phyloP scores from a whole-genome alignment of 129 eudicot species.

The Arctium lappa region DNA sequence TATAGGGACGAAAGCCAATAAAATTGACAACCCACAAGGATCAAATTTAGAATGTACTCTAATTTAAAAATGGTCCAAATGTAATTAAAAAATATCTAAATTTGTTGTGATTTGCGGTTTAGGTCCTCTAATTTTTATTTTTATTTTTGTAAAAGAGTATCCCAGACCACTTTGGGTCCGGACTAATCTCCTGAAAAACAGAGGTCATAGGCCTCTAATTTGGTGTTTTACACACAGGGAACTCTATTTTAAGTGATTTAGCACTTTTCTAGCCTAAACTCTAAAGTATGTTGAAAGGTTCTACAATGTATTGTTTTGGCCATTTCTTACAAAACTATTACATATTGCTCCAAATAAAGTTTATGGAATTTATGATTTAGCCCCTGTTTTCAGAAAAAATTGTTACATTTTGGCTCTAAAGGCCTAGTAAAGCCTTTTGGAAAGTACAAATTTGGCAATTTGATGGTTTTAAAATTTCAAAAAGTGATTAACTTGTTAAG shows the following conservation, averaged over 20 bases:
- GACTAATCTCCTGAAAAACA: too few relatives aligned
- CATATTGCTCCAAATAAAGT: background rate
- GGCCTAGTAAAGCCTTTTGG: background rate
- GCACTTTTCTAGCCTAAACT: background rate
- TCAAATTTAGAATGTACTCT: background rate
- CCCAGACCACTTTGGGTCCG: too few relatives aligned
- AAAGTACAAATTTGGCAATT: background rate
- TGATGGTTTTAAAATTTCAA: background rate
- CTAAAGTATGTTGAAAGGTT: background rate
- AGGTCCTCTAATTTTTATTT: background rate
- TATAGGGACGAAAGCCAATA: background rate
- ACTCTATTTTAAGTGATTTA: background rate
- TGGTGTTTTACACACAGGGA: background rate
- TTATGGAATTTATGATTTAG: background rate
- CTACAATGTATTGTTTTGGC: background rate
- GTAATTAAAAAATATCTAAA: background rate
- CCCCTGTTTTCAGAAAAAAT: background rate
- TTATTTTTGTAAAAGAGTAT: too few relatives aligned
- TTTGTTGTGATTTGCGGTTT: background rate
- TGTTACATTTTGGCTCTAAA: background rate
- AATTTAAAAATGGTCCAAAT: background rate
- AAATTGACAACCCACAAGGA: background rate
- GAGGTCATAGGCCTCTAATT: too few relatives aligned
- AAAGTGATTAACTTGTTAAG: background rate
- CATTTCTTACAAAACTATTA: background rate